Evolutionary conservation across 2,329 filamentous ascomycete species (phyloP), one percentile per base, ranked within the genome.

Genomic region (Thelonectria rubi): DNA sequence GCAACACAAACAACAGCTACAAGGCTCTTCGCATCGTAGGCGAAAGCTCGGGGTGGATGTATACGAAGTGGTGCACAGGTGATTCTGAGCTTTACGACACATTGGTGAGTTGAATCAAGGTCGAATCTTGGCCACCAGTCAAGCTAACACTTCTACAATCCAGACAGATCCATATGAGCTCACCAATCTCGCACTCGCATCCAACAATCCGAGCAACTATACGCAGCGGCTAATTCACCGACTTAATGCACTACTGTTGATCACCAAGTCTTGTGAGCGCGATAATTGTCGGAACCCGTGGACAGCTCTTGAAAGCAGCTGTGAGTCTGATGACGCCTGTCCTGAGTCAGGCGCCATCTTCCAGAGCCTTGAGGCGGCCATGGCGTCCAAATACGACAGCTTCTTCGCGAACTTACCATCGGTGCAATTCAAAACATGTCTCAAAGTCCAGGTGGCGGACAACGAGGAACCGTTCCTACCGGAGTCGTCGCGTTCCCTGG

Each of bases 251-350:
- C 77, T 89, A 1, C 76, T 88, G 11, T 77, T 88, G 51, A 83
- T 87, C 1, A 79, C 85, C 42, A 88, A 88, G 76, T 84, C 84
- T 2, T 88, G 86, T 75, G 81, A 82, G 69, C 82, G 78, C 2
- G 67, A 74, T 4, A 77, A 79, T 0, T 88, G 86, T 68, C 75
- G 80, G 3, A 74, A 79, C 39, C 86, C 86, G 0, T 89, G 86
- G 86, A 72, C 74, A 4, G 78, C 52, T 11, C 58, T 62, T n/a
- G 42, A 53, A 30, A 59, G 43, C 14, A 58, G 48, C 48, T 51
- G 30, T 17, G 56, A 59, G 24, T 32, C 20, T 8, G 42, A 42
- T 18, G 45, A 43, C 34, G 40, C 26, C 15, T 48, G 40, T 17
- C 56, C 56, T 3, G 26, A 30, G 26, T 58, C 55, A 3, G 56